phyloP scores from a whole-genome alignment of 768 basidiomycete genomes.

The Coprinopsis marcescibilis region DNA sequence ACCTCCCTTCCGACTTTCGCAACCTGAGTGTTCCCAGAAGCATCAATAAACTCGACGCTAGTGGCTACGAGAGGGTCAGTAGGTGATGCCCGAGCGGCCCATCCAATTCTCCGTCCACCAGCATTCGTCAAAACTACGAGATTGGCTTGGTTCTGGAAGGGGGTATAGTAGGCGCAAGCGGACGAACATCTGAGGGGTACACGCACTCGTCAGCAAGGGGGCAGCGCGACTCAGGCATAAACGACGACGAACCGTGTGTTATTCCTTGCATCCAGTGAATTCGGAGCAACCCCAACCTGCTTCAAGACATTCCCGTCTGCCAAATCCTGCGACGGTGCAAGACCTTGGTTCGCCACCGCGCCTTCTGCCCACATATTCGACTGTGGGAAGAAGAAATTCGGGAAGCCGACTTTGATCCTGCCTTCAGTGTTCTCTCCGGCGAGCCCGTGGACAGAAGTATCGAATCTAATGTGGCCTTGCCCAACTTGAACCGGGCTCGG shows the following conservation, averaged over 20 bases:
- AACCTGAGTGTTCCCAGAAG: conserved; percentile 20
- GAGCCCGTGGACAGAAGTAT: no score
- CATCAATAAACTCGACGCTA: conserved; percentile 35
- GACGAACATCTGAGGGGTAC: conserved; percentile 18
- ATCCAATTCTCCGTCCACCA: conserved; percentile 48
- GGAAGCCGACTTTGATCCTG: no score
- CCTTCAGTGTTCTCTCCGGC: no score
- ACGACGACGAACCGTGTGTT: conserved; percentile 19
- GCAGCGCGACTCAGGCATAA: not conserved
- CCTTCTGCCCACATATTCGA: no score
- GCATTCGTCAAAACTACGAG: conserved; percentile 50
- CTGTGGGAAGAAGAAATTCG: no score
- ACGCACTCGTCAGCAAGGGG: not conserved
- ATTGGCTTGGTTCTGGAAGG: conserved; percentile 32
- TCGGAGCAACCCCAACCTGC: conserved; percentile 23
- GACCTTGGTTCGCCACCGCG: no score
- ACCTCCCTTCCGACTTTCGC: conserved; percentile 49
- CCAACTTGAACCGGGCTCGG: no score
- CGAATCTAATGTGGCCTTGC: no score
- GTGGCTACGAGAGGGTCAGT: conserved; percentile 34
- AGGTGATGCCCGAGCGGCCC: conserved; percentile 25
- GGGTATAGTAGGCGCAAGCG: conserved; percentile 26
- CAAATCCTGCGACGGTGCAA: conserved; percentile 22
- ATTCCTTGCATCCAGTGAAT: conserved; percentile 25
- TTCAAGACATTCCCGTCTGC: conserved; percentile 22